Evolutionary conservation across 1,284 basidiomycete genomes (phyloP).

Genomic region (Ustilago curta): DNA sequence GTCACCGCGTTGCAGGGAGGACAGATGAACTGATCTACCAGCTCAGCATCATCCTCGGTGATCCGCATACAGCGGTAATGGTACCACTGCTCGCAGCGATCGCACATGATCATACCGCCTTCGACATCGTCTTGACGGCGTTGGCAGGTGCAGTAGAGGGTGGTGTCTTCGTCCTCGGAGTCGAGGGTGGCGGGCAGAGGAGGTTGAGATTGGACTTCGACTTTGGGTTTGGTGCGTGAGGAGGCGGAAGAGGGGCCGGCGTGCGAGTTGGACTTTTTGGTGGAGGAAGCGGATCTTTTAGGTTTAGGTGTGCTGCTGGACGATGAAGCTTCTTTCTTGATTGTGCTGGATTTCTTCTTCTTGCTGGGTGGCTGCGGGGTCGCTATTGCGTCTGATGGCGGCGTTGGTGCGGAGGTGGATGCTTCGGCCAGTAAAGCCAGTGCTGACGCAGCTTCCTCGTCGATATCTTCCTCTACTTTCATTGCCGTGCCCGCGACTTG

Average conservation of each 20-base stretch:
- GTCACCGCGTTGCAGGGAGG: slow-evolving; percentile 47
- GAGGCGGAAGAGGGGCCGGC: background rate
- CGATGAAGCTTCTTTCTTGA: slow-evolving; percentile 16
- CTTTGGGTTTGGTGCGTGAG: slow-evolving; percentile 10
- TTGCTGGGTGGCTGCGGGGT: slow-evolving; percentile 9
- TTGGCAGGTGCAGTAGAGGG: slow-evolving; percentile 56
- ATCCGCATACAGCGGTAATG: slow-evolving; percentile 60
- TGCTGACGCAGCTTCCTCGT: background rate
- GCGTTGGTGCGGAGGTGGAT: background rate
- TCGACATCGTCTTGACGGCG: slow-evolving; percentile 51
- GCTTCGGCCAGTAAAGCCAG: background rate
- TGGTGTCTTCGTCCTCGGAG: slow-evolving; percentile 37
- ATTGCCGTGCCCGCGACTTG: background rate
- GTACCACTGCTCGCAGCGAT: slow-evolving; percentile 64
- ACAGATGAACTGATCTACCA: slow-evolving; percentile 62
- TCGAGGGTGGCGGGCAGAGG: background rate
- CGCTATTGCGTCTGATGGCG: background rate
- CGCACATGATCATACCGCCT: slow-evolving; percentile 65
- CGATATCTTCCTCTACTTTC: slow-evolving; percentile 7
- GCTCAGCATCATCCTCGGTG: slow-evolving; percentile 46
- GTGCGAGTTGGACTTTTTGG: slow-evolving; percentile 25
- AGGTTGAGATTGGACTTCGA: slow-evolving; percentile 2
- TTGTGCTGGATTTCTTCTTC: slow-evolving; percentile 27
- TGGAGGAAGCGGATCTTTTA: slow-evolving; percentile 7
- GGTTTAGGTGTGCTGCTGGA: slow-evolving; percentile 15